A percentile compares a stretch with the other conserved stretches of the same genome.
Evolutionary conservation across 305 asterid species (phyloP).

Genomic region (Solanum hybrid): DNA sequence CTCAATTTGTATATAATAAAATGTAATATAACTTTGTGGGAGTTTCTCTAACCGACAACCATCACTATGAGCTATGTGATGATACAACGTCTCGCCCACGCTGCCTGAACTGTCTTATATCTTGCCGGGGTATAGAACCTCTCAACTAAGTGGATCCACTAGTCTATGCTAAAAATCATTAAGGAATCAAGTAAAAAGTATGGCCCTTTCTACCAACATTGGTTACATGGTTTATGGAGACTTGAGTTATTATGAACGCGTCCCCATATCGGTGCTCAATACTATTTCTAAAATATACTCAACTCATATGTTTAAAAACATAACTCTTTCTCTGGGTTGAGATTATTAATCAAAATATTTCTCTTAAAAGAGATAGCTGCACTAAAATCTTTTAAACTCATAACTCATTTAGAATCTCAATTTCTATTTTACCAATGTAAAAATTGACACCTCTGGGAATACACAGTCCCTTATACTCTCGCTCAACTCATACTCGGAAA

Average conservation of each 20-base stretch:
- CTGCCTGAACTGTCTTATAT: not conserved
- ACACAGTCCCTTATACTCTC: too few species aligned
- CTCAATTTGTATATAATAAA: too few species aligned
- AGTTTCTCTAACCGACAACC: not conserved
- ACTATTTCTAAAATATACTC: too few species aligned
- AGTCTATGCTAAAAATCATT: not conserved
- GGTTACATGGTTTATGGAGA: not conserved
- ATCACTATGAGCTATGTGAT: not conserved
- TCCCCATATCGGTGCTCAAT: not conserved
- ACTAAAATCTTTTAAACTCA: too few species aligned
- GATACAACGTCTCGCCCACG: not conserved
- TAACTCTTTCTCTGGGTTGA: not conserved
- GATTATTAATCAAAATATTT: not conserved
- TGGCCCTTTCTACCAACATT: not conserved
- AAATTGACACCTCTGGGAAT: too few species aligned
- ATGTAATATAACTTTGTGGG: too few species aligned
- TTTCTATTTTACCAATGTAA: too few species aligned
- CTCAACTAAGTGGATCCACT: not conserved
- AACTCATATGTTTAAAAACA: not conserved
- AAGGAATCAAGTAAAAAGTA: too few species aligned
- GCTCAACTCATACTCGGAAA: too few species aligned
- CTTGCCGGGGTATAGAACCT: not conserved
- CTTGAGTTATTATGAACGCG: not conserved
- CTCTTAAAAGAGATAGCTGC: too few species aligned
- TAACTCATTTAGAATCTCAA: too few species aligned